Percentiles rank a stretch among this genome's conserved stretches.
Evolutionary conservation across 352 stramenopile species (phyloP).

Genomic region (Globisporangium paroecandrum): DNA sequence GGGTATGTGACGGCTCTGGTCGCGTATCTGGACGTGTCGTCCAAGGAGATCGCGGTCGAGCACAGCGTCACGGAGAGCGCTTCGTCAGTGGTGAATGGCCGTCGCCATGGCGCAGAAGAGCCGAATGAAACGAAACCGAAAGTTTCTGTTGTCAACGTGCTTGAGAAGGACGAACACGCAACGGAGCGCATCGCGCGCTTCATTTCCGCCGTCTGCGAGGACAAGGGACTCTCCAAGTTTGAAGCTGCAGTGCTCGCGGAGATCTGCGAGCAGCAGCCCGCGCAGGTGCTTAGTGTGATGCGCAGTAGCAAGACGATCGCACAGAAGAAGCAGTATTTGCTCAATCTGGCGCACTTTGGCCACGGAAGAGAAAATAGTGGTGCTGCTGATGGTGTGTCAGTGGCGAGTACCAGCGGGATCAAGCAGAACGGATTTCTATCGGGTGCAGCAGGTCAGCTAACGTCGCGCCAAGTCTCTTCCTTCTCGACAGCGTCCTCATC

Average conservation of each 20-base stretch:
- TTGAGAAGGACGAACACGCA: background rate
- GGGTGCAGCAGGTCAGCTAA: too few species aligned
- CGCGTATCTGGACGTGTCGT: background rate
- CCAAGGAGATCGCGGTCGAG: background rate
- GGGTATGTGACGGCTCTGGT: conserved; percentile 29
- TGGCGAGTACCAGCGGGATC: background rate
- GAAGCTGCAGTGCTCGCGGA: conserved; percentile 41
- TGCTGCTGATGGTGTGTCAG: background rate
- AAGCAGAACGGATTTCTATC: background rate
- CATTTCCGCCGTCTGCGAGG: conserved; percentile 34
- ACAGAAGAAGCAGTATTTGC: conserved; percentile 53
- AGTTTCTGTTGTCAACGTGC: background rate
- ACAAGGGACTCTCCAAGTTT: conserved; percentile 40
- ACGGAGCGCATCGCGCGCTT: conserved; percentile 28
- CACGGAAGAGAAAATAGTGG: background rate
- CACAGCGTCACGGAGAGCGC: background rate
- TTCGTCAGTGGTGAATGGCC: background rate
- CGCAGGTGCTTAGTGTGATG: conserved; percentile 35
- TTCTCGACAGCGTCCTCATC: background rate
- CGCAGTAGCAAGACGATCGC: conserved; percentile 23
- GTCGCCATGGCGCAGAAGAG: background rate
- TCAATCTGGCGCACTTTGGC: conserved; percentile 22
- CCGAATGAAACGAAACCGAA: background rate
- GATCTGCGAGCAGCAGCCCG: conserved; percentile 38
- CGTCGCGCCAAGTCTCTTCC: background rate